Conservation (phyloP, 73 alveolate genomes). For the Symbiodinium natans region DNA sequence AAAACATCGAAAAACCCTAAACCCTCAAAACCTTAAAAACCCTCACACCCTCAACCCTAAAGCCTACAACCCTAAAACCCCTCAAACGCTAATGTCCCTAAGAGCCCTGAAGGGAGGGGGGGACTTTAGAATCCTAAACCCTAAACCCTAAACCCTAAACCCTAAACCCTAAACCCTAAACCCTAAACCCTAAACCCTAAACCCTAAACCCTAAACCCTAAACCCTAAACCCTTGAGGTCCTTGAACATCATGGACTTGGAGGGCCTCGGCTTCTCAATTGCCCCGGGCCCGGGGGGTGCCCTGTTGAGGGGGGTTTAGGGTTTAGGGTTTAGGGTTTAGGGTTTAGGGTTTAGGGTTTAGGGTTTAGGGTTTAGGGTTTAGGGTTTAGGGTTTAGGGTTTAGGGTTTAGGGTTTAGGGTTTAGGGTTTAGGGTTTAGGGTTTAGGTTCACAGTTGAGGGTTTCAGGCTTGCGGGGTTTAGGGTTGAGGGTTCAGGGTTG, state of each 20-base stretch:
- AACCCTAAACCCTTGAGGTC: constrained; percentile 48
- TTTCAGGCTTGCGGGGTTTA: too few relatives aligned
- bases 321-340: neutral
- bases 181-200: too few relatives aligned
- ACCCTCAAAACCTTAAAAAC: too few relatives aligned
- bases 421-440: too few relatives aligned
- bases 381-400: too few relatives aligned
- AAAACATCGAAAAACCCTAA: too few relatives aligned
- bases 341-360: too few relatives aligned
- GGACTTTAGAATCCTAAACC: neutral
- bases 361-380: too few relatives aligned
- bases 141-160: neutral
- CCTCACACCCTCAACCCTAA: neutral
- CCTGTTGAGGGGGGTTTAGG: neutral
- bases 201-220: neutral
- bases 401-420: too few relatives aligned
- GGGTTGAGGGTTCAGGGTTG: too few relatives aligned
- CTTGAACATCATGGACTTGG: constrained; percentile 92
- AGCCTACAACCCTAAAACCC: neutral
- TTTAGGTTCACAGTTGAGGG: too few relatives aligned
- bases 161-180: neutral
- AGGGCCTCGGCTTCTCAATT: constrained; percentile 55
- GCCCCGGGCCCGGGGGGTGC: constrained; percentile 17
- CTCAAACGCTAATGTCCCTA: neutral
- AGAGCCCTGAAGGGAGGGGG: neutral